phyloP scores from a whole-genome alignment of 2,329 filamentous ascomycete species.

The Exserohilum rostratum region DNA sequence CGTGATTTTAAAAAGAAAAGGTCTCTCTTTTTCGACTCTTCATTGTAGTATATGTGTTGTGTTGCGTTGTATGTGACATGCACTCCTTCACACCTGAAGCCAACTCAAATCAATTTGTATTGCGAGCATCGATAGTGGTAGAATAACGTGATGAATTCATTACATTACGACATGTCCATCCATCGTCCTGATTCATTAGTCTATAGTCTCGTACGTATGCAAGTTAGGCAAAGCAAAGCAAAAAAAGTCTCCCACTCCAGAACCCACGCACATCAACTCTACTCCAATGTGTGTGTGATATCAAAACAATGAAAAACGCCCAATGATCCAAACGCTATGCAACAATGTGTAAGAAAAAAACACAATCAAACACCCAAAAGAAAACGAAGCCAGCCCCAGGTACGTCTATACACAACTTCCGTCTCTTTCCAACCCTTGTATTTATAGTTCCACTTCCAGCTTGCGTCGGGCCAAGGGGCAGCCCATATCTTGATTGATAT shows the following conservation, averaged over 20 bases:
- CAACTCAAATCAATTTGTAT: too few relatives aligned
- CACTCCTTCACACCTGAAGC: too few relatives aligned
- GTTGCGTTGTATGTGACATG: too few relatives aligned
- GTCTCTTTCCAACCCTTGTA: constrained; percentile 2
- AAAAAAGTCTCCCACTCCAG: background rate
- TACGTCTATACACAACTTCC: background rate
- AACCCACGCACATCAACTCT: background rate
- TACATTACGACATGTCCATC: constrained; percentile 8
- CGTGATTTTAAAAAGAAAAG: too few relatives aligned
- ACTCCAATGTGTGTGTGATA: background rate
- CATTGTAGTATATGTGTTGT: too few relatives aligned
- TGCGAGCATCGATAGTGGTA: too few relatives aligned
- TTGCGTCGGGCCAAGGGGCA: constrained; percentile 7
- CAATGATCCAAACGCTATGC: constrained; percentile 11
- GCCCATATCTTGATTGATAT: constrained; percentile 22
- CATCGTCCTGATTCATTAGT: constrained; percentile 6
- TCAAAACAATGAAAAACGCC: background rate
- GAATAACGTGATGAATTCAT: background rate
- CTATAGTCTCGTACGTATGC: constrained; percentile 2
- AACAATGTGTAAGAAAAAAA: background rate
- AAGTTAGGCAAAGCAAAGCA: background rate
- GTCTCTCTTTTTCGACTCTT: too few relatives aligned
- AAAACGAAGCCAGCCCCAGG: background rate
- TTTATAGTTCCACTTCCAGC: constrained; percentile 13
- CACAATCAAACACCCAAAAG: background rate